These are phyloP conservation scores for Metschnikowia hibisci DNA, from an alignment of 805 yeast genomes.

Conservation along the genomic window DNA sequence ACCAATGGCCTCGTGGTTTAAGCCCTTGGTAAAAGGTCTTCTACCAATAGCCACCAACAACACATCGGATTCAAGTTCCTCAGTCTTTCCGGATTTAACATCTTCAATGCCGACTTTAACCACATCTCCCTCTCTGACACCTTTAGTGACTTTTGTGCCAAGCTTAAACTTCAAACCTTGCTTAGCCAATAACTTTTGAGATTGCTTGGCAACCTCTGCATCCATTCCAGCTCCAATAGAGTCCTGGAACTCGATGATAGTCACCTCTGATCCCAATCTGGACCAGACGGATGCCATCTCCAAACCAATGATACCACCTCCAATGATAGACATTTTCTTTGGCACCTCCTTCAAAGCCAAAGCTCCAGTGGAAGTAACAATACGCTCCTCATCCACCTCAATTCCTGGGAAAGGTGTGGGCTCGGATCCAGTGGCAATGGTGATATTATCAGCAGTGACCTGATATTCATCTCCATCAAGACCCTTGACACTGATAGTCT, in stretches of 20 bases:
- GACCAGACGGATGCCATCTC: conserved; percentile 99
- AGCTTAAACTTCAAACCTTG: conserved; percentile 94
- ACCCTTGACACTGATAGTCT: conserved; percentile 74
- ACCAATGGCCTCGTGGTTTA: conserved; percentile 84
- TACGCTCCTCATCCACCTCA: conserved; percentile 92
- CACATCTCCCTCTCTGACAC: conserved; percentile 80
- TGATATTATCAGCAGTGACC: conserved; percentile 79
- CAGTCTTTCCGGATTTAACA: conserved; percentile 79
- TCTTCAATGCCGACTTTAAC: conserved; percentile 88
- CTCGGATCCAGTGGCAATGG: conserved; percentile 98
- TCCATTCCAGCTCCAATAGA: conserved; percentile 99
- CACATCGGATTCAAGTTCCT: conserved; percentile 82
- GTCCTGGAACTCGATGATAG: conserved; percentile 84
- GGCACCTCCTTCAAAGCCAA: conserved; percentile 84
- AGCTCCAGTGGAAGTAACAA: conserved; percentile 94
- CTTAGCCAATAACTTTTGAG: conserved; percentile 86
- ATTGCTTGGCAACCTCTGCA: conserved; percentile 83
- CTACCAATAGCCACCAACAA: conserved; percentile 97
- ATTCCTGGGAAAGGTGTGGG: conserved; percentile 99
- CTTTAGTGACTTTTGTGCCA: conserved; percentile 86
- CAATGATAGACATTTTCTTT: conserved; percentile 86
- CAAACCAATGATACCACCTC: conserved; percentile 99
- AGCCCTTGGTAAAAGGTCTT: conserved; percentile 91
- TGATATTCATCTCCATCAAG: conserved; percentile 78
- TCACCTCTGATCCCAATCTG: conserved; percentile 92